Base-by-base conservation (phyloP, 1,284 basidiomycete species). In the Cutaneotrichosporon cavernicola region DNA sequence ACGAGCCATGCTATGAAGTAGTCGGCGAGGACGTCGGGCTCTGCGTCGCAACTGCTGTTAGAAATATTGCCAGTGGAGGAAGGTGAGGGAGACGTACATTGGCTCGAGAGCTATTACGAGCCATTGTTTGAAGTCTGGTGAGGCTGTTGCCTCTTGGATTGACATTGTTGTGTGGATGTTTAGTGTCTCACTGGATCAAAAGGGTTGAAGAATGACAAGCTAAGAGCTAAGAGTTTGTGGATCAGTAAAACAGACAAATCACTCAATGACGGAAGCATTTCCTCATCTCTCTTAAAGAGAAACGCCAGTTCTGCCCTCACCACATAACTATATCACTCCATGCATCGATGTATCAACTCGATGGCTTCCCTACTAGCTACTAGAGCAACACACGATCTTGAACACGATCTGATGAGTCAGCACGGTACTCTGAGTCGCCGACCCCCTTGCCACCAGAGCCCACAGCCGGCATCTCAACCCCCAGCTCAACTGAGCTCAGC, bases 11-110 rank as follows among this genome's bases (percentile, higher is more conserved):
- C 95, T 57, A 97, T 86, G 70, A 97, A 90, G 77, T 97, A 98
- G 77, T 97, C 93, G 14, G 92, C 89, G 58, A 98, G 87, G 22
- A 95, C 92, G 38, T 89, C 88, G 30, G 95, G 94, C 78, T 97
- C 95, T 60, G 95, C 95, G 79, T 98, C 95, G 77, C 92, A 97
- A 84, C 93, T 97, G 74, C 11, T 26, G 47, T 64, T 36, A 57
- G 61, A 32, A 11, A 14, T 16, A 14, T 16, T 5, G 18, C 1
- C 18, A 14, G 30, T 5, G 5, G 5, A 32, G 30, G 11, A 49
- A 56, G 34, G 11, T 16, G 46, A 18, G 46, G 18, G 26, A 30
- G 3, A 76, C 86, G 61, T 70, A 92, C 92, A 94, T 90, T 68
- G 92, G 92, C 80, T 91, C 92, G 55, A 94, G 86, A 0, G 88